These are phyloP conservation scores for Fraxinus anomala DNA, from an alignment of 257 asterid species.

Conservation along the genomic window DNA sequence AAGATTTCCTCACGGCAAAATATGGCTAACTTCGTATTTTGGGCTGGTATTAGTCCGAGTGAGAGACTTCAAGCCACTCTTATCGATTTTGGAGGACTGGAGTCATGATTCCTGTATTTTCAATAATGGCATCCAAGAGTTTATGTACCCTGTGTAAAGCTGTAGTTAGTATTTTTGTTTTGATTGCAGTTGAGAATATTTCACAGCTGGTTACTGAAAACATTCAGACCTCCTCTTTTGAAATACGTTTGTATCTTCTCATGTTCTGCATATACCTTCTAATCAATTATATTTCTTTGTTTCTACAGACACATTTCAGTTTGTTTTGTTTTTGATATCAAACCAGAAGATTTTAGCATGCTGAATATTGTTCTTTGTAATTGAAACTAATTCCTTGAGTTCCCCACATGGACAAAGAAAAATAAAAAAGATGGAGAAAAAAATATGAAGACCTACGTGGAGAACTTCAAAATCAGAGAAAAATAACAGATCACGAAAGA, in stretches of 20 bases:
- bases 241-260: neutral
- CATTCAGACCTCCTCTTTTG: no score
- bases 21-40: neutral
- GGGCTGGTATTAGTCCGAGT: neutral
- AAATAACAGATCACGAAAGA: no score
- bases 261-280: neutral
- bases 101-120: neutral
- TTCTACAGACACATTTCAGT: no score
- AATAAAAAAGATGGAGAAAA: no score
- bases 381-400: neutral
- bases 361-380: no score
- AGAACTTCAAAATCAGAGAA: no score
- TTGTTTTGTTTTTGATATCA: no score
- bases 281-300: neutral
- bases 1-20: neutral
- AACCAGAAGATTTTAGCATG: neutral
- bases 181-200: conserved; percentile 37
- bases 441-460: no score
- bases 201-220: conserved; percentile 28
- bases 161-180: conserved; percentile 32
- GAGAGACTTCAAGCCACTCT: neutral
- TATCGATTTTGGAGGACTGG: neutral
- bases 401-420: no score
- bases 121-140: conserved; percentile 3
- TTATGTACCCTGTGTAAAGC: conserved; percentile 43